Evolutionary conservation across 257 asterid species (phyloP), one percentile per base, ranked within the genome.

Genomic region (Capsicum baccatum): DNA sequence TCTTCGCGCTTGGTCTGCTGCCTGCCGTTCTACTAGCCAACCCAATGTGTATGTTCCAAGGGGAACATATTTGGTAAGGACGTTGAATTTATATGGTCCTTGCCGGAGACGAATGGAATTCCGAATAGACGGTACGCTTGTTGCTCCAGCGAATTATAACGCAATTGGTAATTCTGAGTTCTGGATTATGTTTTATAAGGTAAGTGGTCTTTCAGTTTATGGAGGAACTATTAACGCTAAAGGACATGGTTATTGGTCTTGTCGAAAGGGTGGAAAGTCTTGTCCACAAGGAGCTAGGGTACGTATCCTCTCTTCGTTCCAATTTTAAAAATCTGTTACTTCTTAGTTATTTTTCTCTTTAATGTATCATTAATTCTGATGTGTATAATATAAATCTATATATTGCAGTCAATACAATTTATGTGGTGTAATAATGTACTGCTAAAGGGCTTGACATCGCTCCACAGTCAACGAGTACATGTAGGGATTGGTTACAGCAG

Each of bases 201-300:
- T 95, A 69, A 93, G 90, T 80, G 21, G 92, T 39, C 83, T 93
- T 17, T 44, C 96, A 0, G 59, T 95, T 58, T 16, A 60, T 21
- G 96, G 98, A 4, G 98, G 98, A 15, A 89, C 91, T 0, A 78
- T 93, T 9, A 95, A 95, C 64, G 98, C 97, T 10, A 89, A 79
- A 59, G 97, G 98, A 1, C 56, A 84, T 55, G 88, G 85, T 8
- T 92, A 91, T 52, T 93, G 96, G 97, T 73, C 91, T 7, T 93
- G 98, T 13, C 86, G 93, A 12, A 85, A 82, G 73, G 19, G 42
- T 56, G 69, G 80, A 39, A 83, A 39, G n/a, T 62, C 68, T 39
- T 95, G 98, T 83, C 98, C 98, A 0, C 58, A 35, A 44, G 98
- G 97, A 60, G 94, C 97, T 14, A 92, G 92, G 91, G 98, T 92